Base-by-base conservation (phyloP, 805 yeast genomes). In the Blastobotrys chiropterorum region DNA sequence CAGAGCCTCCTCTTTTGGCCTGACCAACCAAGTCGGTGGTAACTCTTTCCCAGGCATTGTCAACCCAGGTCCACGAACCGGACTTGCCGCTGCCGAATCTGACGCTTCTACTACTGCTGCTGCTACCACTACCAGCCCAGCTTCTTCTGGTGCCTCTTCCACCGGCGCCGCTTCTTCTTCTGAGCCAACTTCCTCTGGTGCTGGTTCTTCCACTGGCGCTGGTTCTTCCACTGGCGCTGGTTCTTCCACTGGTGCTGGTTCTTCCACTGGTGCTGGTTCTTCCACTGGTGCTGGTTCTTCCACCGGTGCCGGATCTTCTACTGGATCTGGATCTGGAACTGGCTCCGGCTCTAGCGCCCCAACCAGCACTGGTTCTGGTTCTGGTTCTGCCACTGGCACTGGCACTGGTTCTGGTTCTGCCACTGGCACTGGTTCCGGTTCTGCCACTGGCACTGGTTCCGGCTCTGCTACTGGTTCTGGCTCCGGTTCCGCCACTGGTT, bases 321-420 rank as follows among this genome's bases (percentile, higher is more conserved):
- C 46, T 22, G 31, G 17, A 3, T n/a, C 31, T 7, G 46, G n/a
- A 7, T 14, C 38, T 11, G 8, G 31, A 20, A 7, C n/a, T 15
- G 17, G n/a, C 5, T 4, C 41, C 17, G n/a, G 17, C 17, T 20
- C 38, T n/a, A 16, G 30, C 38, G 17, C 31, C 11, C 16, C 15
- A 3, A 3, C 34, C 6, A n/a, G 17, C 38, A 6, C 46, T n/a
- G 48, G 47, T 7, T 41, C 51, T 4, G 53, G 44, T 34, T 20
- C 31, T 44, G 46, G 46, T 15, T 44, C 42, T 56, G 47, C 22
- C 38, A 21, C 40, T 20, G 15, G 48, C 50, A 38, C 44, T 44
- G 48, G 48, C 39, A 13, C 30, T 48, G 40, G 46, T 20, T 39
- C 41, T 31, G 48, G 41, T 46, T 30, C 15, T 21, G 48, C 41